Percentiles rank a stretch among this genome's conserved stretches.
These are phyloP conservation scores for Sphenostylis stenocarpa DNA, from an alignment of 306 rosid genomes.

Conservation along the genomic window DNA sequence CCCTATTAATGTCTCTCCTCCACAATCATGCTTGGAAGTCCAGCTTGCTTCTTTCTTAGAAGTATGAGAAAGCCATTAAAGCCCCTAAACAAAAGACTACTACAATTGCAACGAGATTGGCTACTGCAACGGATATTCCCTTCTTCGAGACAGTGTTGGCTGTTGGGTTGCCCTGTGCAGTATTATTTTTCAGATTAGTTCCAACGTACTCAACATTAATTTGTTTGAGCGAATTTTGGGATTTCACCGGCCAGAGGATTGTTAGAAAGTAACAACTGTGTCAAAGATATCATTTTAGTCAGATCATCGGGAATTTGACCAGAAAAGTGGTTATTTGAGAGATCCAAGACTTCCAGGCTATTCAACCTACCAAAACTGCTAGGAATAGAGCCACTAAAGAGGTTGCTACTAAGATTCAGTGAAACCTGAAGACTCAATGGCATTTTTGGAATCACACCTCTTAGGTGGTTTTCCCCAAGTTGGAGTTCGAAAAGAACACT, in stretches of 20 bases:
- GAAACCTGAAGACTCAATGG: conserved; percentile 53
- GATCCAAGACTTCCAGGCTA: conserved; percentile 70
- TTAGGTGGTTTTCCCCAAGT: conserved; percentile 63
- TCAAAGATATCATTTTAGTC: conserved; percentile 37
- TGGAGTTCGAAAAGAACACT: conserved; percentile 54
- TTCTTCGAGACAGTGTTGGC: conserved; percentile 8
- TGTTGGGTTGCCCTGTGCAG: not conserved
- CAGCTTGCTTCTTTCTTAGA: no score
- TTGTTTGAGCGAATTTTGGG: conserved; percentile 15
- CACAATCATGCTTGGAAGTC: no score
- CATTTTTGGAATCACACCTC: conserved; percentile 64
- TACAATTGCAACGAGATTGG: conserved; percentile 49
- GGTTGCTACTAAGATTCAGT: conserved; percentile 80
- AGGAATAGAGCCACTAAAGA: conserved; percentile 58
- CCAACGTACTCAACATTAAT: conserved; percentile 37
- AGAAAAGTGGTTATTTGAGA: conserved; percentile 68
- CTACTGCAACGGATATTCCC: conserved; percentile 28
- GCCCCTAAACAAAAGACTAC: no score
- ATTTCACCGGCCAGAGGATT: conserved; percentile 55
- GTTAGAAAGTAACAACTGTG: conserved; percentile 53
- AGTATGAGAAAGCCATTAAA: no score
- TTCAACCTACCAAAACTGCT: conserved; percentile 4
- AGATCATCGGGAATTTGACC: conserved; percentile 55
- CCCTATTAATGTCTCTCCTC: no score
- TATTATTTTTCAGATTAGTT: not conserved